A percentile compares a stretch with the other conserved stretches of the same genome.
Conservation (phyloP, 2,329 filamentous ascomycete genomes). For the Alternaria solani region DNA sequence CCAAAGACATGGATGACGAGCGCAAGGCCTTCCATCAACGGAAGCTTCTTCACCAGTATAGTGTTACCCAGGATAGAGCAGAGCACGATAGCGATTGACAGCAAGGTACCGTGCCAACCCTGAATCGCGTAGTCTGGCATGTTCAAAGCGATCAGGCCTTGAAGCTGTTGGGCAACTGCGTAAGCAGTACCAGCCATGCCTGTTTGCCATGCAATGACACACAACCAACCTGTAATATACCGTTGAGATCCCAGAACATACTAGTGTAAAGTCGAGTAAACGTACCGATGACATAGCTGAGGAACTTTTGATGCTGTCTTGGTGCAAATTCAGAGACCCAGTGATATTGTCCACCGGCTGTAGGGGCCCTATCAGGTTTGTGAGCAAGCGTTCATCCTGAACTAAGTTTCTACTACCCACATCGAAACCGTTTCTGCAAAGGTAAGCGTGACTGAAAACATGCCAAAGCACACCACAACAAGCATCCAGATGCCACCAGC, state of each 20-base stretch:
- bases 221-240: constrained; percentile 46
- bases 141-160: constrained; percentile 47
- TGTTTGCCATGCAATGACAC: constrained; percentile 51
- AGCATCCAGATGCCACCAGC: constrained; percentile 37
- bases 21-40: constrained; percentile 43
- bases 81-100: constrained; percentile 54
- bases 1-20: constrained; percentile 60
- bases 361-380: constrained; percentile 8
- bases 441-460: constrained; percentile 33
- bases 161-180: constrained; percentile 28
- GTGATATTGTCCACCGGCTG: neutral
- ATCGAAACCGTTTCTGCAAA: constrained; percentile 47
- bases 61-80: constrained; percentile 52
- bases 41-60: constrained; percentile 46
- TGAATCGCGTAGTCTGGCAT: constrained; percentile 46
- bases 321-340: neutral
- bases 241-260: neutral
- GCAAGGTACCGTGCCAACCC: constrained; percentile 59
- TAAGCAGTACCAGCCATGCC: constrained; percentile 36
- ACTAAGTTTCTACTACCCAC: constrained; percentile 4
- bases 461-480: constrained; percentile 22
- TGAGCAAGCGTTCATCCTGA: neutral
- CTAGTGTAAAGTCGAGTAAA: constrained; percentile 10
- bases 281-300: constrained; percentile 50
- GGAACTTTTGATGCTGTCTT: neutral